Evolutionary conservation across 2,329 filamentous ascomycete genomes (phyloP).

Genomic region (Didymosphaeria variabile): DNA sequence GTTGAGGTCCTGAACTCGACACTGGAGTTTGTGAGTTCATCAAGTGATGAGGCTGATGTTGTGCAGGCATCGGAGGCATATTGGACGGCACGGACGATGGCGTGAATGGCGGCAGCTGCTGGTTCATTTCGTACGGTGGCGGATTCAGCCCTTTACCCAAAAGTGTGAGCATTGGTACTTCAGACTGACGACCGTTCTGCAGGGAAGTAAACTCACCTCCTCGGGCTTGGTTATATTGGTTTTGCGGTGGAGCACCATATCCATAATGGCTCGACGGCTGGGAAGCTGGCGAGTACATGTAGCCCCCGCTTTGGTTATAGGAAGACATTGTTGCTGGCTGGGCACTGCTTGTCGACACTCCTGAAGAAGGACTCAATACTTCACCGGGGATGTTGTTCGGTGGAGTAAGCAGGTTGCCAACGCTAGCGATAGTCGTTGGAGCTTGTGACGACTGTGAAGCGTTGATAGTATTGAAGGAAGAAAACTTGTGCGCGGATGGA

Average conservation of each 20-base stretch:
- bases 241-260: conserved; percentile 49
- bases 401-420: conserved; percentile 70
- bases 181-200: conserved; percentile 62
- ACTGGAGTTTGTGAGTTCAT: conserved; percentile 56
- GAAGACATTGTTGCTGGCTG: conserved; percentile 66
- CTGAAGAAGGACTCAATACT: conserved; percentile 68
- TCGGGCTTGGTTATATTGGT: conserved; percentile 43
- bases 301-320: conserved; percentile 69
- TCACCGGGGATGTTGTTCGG: conserved; percentile 68
- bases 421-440: conserved; percentile 59
- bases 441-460: conserved; percentile 58
- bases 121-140: conserved; percentile 72
- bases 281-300: conserved; percentile 66
- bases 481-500: conserved; percentile 66
- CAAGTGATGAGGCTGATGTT: conserved; percentile 57
- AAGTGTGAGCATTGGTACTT: conserved; percentile 66
- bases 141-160: conserved; percentile 69
- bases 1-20: conserved; percentile 48
- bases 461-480: conserved; percentile 50
- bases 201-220: conserved; percentile 64
- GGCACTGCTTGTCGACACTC: conserved; percentile 68
- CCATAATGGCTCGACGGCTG: conserved; percentile 67
- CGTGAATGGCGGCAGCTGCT: conserved; percentile 68
- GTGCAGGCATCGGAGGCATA: conserved; percentile 56
- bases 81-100: conserved; percentile 61